These are phyloP conservation scores for Panicum virgatum DNA, from an alignment of 202 grass and related monocot species.

Conservation along the genomic window DNA sequence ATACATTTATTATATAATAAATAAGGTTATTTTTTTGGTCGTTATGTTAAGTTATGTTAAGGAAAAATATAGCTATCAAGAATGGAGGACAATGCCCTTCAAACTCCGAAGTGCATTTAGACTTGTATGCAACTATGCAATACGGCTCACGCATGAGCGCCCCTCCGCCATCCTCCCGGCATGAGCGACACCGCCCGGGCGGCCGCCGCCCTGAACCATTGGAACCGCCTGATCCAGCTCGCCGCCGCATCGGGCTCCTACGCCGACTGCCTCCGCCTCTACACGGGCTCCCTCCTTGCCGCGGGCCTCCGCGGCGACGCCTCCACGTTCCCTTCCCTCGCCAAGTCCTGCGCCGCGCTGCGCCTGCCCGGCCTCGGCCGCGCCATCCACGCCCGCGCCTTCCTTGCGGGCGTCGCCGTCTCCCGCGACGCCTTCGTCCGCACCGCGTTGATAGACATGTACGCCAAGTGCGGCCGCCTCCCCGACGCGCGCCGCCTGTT, in stretches of 20 bases:
- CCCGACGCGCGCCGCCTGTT: conserved; percentile 57
- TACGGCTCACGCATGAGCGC: not conserved
- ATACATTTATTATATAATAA: no score
- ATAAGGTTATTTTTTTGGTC: no score
- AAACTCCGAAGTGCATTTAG: no score
- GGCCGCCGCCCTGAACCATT: conserved; percentile 26
- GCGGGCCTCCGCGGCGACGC: conserved; percentile 46
- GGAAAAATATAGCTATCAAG: no score
- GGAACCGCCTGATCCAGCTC: conserved; percentile 54
- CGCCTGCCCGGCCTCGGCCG: conserved; percentile 46
- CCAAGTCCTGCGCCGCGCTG: conserved; percentile 67
- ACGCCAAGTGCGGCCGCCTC: conserved; percentile 47
- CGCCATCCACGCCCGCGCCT: conserved; percentile 46
- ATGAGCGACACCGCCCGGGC: conserved; percentile 18
- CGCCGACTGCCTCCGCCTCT: conserved; percentile 46
- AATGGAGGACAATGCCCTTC: no score
- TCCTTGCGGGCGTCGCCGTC: conserved; percentile 36
- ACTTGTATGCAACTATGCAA: not conserved
- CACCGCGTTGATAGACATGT: conserved; percentile 63
- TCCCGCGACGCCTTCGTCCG: conserved; percentile 44
- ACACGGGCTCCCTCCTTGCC: conserved; percentile 42
- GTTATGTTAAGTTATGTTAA: no score
- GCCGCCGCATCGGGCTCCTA: conserved; percentile 35
- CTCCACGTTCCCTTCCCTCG: conserved; percentile 67
- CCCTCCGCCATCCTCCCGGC: not conserved